Evolutionary conservation across 2,329 filamentous ascomycete genomes (phyloP), one percentile per base, ranked within the genome.

Genomic region (Didymella exigua): DNA sequence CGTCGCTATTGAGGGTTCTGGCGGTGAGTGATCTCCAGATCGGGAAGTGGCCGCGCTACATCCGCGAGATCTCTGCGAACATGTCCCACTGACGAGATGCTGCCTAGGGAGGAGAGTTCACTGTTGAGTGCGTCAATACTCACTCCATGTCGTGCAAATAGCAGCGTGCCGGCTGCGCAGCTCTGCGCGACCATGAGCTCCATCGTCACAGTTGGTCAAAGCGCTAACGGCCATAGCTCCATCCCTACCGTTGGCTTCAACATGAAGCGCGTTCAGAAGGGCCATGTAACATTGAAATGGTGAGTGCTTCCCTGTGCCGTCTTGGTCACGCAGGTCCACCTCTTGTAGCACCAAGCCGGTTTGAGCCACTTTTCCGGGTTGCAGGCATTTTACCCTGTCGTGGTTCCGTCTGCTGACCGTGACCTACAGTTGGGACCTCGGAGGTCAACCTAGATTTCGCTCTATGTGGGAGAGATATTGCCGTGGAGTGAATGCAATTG

Each of bases 381-480:
- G 63, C 61, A 62, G 61, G 62, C 62, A 68, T 66, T 66, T 54
- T 69, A 61, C 63, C 67, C 61, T 59, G 58, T 64, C 60, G 48
- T 54, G 52, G 50, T 56, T 60, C 59, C 61, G 62, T 66, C 70
- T 67, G 71, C 72, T 74, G 72, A 75, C 75, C 69, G 74, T 54
- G 57, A 61, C 59, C 63, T 58, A 62, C 66, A 88, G 86, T 78
- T 99, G 95, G 95, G 95, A 99, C 80, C 86, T 99, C 62, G 95
- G 95, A 67, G 95, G 95, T 49, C 95, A 99, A 79, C 93, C 95
- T 67, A 86, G 93, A 63, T 99, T 98, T 80, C 90, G 95, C 71
- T 90, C 91, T 66, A 99, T 99, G 95, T 99, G 95, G 95, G 95
- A 99, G 82, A 85, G 95, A 72, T 99, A 99, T 77, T 98, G 95